Evolutionary conservation across 768 basidiomycete genomes (phyloP).

Genomic region (Suillus hirtellus): DNA sequence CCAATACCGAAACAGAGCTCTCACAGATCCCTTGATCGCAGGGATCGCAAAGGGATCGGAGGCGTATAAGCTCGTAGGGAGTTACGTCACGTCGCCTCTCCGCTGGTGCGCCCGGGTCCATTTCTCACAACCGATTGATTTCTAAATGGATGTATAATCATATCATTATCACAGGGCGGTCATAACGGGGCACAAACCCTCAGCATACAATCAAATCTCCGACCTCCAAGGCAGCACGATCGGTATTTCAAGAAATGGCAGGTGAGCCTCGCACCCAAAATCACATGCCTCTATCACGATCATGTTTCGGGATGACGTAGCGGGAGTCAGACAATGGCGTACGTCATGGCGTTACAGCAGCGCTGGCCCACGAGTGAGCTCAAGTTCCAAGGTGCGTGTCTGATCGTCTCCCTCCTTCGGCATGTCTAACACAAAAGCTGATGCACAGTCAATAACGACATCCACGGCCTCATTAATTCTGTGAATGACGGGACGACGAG

Average conservation of each 20-base stretch:
- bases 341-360: slow-evolving; percentile 88
- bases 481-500: slow-evolving; percentile 89
- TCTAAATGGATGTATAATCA: neutral
- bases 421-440: neutral
- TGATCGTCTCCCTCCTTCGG: neutral
- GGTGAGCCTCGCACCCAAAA: slow-evolving; percentile 39
- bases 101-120: slow-evolving; percentile 60
- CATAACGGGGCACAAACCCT: slow-evolving; percentile 73
- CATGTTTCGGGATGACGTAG: slow-evolving; percentile 33
- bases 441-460: slow-evolving; percentile 71
- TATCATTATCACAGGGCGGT: slow-evolving; percentile 66
- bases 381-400: slow-evolving; percentile 64
- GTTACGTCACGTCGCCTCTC: slow-evolving; percentile 86
- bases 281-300: neutral
- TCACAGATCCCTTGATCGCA: slow-evolving; percentile 89
- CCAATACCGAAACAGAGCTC: slow-evolving; percentile 50
- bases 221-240: slow-evolving; percentile 81
- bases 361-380: slow-evolving; percentile 70
- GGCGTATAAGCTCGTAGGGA: slow-evolving; percentile 89
- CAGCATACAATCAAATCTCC: slow-evolving; percentile 64
- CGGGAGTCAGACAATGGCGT: slow-evolving; percentile 94
- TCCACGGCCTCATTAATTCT: slow-evolving; percentile 77
- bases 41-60: slow-evolving; percentile 89
- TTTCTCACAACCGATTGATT: neutral
- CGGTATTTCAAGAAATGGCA: slow-evolving; percentile 88